phyloP scores from a whole-genome alignment of 2,329 filamentous ascomycete genomes.

The Fusarium continuum region DNA sequence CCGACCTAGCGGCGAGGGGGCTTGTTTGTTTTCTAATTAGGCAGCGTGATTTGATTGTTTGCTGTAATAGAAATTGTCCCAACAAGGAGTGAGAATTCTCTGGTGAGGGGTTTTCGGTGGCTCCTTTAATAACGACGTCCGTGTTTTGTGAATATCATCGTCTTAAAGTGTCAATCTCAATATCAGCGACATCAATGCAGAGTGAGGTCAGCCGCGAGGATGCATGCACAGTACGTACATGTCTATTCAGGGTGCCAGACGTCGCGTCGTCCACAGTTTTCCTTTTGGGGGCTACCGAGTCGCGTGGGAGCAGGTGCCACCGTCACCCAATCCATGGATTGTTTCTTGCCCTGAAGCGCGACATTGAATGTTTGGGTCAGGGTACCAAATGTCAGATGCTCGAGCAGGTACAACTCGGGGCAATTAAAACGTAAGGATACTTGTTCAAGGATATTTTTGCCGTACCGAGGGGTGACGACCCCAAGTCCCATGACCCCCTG shows the following conservation, averaged over 20 bases:
- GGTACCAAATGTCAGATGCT: conserved; percentile 6
- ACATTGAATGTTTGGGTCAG: conserved; percentile 13
- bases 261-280: conserved; percentile 17
- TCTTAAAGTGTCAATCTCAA: conserved; percentile 24
- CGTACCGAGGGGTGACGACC: conserved; percentile 30
- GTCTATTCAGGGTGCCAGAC: too few relatives aligned
- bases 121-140: not conserved
- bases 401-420: conserved; percentile 7
- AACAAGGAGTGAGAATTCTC: not conserved
- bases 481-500: conserved; percentile 37
- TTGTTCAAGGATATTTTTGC: not conserved
- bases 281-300: conserved; percentile 27
- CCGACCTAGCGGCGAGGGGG: conserved; percentile 23
- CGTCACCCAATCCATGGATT: conserved; percentile 19
- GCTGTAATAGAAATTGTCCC: not conserved
- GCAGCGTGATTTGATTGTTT: conserved; percentile 19
- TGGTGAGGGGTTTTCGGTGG: conserved; percentile 17
- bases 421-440: conserved; percentile 2
- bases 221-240: too few relatives aligned
- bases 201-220: conserved; percentile 17
- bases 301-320: conserved; percentile 29
- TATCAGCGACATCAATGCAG: conserved; percentile 22
- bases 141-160: not conserved
- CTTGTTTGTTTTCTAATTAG: conserved; percentile 32
- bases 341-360: conserved; percentile 6